These are phyloP conservation scores for Microsporum ferrugineum DNA, from an alignment of 2,329 filamentous ascomycete genomes.

Conservation along the genomic window DNA sequence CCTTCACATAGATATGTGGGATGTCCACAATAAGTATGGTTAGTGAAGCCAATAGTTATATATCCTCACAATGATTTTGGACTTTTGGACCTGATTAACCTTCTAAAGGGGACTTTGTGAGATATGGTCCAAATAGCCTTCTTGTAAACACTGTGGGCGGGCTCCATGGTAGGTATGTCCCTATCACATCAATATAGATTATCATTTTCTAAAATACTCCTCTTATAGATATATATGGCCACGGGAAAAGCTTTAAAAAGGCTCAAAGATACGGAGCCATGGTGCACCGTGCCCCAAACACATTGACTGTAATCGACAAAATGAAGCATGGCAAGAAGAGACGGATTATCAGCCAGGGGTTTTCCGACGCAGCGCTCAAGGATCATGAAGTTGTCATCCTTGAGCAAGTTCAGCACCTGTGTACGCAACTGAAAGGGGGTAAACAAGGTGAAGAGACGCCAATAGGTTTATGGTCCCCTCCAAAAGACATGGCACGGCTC, in stretches of 20 bases:
- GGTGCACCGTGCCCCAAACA: constrained; percentile 5
- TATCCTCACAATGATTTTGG: background rate
- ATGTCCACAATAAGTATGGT: background rate
- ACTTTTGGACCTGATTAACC: background rate
- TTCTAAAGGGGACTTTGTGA: background rate
- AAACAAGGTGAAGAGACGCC: constrained; percentile 13
- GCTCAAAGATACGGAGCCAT: constrained; percentile 27
- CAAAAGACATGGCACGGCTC: constrained; percentile 32
- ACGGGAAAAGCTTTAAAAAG: constrained; percentile 18
- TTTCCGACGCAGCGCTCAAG: constrained; percentile 32
- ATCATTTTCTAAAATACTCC: constrained; percentile 64
- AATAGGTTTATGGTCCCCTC: constrained; percentile 25
- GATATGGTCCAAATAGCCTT: background rate
- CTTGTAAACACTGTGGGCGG: background rate
- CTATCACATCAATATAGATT: constrained; percentile 51
- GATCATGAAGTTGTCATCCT: constrained; percentile 58
- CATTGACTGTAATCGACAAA: constrained; percentile 15
- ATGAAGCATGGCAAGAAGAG: constrained; percentile 16
- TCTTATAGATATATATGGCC: constrained; percentile 45
- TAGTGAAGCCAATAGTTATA: background rate
- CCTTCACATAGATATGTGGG: background rate
- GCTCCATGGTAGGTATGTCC: constrained; percentile 57
- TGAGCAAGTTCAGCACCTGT: constrained; percentile 55
- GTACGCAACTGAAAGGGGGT: constrained; percentile 27
- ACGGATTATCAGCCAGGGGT: constrained; percentile 19